phyloP scores from a whole-genome alignment of 2,329 filamentous ascomycete genomes.

The Monilinia fructigena region DNA sequence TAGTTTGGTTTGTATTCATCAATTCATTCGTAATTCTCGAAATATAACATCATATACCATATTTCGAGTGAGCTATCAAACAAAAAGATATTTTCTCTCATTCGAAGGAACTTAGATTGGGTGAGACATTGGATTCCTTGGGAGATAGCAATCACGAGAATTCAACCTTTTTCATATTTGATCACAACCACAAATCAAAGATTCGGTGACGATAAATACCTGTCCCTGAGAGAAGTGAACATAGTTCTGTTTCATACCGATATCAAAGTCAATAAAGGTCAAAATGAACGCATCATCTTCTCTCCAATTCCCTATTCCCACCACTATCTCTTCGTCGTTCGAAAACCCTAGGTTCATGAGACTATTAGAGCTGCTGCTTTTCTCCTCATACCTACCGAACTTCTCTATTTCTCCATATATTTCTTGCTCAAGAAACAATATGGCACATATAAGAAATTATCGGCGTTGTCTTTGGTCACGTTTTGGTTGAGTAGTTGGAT shows the following conservation, averaged over 20 bases:
- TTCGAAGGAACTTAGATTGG: neutral
- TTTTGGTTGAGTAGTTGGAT: constrained; percentile 37
- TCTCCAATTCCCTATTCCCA: constrained; percentile 23
- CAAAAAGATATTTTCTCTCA: neutral
- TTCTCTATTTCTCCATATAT: constrained; percentile 41
- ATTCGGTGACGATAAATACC: neutral
- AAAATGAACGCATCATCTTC: constrained; percentile 36
- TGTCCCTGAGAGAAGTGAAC: neutral
- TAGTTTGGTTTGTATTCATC: too few relatives aligned
- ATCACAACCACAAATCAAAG: neutral
- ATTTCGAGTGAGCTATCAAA: neutral
- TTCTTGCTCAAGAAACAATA: constrained; percentile 34
- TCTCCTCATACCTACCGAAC: constrained; percentile 36
- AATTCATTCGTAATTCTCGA: neutral
- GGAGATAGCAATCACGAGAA: neutral
- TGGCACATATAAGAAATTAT: constrained; percentile 33
- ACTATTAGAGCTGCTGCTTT: constrained; percentile 34
- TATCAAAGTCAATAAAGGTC: neutral
- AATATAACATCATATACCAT: neutral
- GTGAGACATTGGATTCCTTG: constrained; percentile 7
- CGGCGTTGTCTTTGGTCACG: constrained; percentile 30
- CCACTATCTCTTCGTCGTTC: constrained; percentile 31
- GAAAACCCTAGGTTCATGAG: constrained; percentile 35
- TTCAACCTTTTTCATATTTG: neutral
- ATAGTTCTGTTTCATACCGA: neutral